Conservation (phyloP, 495 filamentous ascomycete genomes). For the Peziza echinospora region DNA sequence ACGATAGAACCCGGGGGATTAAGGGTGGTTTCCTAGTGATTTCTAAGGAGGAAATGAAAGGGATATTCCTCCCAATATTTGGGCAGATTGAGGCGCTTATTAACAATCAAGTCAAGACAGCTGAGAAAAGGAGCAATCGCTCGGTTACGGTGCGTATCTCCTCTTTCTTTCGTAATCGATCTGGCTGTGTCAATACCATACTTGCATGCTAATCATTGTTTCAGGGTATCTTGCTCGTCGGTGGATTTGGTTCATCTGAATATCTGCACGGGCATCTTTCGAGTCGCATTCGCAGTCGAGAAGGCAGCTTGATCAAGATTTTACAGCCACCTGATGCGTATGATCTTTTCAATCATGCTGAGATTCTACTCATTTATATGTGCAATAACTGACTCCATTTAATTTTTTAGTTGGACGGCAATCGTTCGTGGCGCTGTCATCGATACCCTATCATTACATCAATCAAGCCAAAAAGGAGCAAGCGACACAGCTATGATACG, state of each 20-base stretch:
- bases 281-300: constrained; percentile 33
- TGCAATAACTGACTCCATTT: background rate
- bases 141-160: constrained; percentile 33
- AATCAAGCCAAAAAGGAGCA: too few relatives aligned
- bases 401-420: constrained; percentile 36
- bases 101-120: constrained; percentile 35
- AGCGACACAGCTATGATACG: too few relatives aligned
- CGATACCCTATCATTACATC: constrained; percentile 27
- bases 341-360: background rate
- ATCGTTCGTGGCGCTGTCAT: constrained; percentile 47
- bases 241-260: constrained; percentile 46
- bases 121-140: constrained; percentile 35
- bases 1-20: constrained; percentile 38
- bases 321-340: background rate
- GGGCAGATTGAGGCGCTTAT: constrained; percentile 40
- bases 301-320: background rate
- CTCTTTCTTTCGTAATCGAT: constrained; percentile 23
- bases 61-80: constrained; percentile 45
- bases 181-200: constrained; percentile 18
- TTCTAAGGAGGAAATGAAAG: constrained; percentile 35
- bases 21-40: constrained; percentile 42
- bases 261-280: constrained; percentile 46
- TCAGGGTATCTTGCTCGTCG: constrained; percentile 42
- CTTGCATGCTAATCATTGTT: background rate
- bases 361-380: background rate